These are phyloP conservation scores for Chrysochromulina tobinii DNA, from an alignment of 78 protist genomes.

Conservation along the genomic window DNA sequence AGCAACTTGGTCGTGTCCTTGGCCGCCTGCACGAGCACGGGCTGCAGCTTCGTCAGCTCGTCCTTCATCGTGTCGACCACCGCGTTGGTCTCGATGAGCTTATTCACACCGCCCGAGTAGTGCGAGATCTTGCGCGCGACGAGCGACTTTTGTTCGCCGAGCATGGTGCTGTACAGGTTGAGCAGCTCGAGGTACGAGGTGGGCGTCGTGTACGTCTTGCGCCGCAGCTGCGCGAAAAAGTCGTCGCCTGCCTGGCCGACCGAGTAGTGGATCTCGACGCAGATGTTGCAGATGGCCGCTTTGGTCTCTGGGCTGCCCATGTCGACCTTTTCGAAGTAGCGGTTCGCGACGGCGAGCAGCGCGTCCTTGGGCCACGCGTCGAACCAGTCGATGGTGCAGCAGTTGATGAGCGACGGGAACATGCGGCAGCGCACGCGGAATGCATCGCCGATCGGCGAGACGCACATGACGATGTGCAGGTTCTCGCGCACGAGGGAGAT, in stretches of 20 bases:
- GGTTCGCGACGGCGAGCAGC: slow-evolving; percentile 46
- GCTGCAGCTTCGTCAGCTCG: slow-evolving; percentile 63
- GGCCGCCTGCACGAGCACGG: slow-evolving; percentile 38
- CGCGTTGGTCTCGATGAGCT: slow-evolving; percentile 59
- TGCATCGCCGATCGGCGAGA: slow-evolving; percentile 68
- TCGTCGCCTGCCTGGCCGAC: background rate
- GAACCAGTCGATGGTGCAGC: slow-evolving; percentile 77
- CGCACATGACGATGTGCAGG: slow-evolving; percentile 62
- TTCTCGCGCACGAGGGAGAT: slow-evolving; percentile 46
- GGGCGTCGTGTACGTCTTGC: slow-evolving; percentile 44
- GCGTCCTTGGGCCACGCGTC: slow-evolving; percentile 71
- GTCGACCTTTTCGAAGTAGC: slow-evolving; percentile 16
- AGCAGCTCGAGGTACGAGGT: slow-evolving; percentile 44
- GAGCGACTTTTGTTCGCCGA: background rate
- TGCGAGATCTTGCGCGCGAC: slow-evolving; percentile 20
- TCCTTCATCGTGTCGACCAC: slow-evolving; percentile 66
- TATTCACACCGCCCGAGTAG: slow-evolving; percentile 66
- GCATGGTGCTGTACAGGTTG: slow-evolving; percentile 36
- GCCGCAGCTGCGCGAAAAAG: slow-evolving; percentile 37
- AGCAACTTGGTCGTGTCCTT: slow-evolving; percentile 60
- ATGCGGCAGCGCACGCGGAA: slow-evolving; percentile 54
- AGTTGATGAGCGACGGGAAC: slow-evolving; percentile 70
- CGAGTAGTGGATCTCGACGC: slow-evolving; percentile 44
- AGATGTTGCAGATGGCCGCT: background rate
- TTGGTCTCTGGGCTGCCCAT: background rate